phyloP scores from a whole-genome alignment of 495 filamentous ascomycete species.

The Talaromyces adpressus region DNA sequence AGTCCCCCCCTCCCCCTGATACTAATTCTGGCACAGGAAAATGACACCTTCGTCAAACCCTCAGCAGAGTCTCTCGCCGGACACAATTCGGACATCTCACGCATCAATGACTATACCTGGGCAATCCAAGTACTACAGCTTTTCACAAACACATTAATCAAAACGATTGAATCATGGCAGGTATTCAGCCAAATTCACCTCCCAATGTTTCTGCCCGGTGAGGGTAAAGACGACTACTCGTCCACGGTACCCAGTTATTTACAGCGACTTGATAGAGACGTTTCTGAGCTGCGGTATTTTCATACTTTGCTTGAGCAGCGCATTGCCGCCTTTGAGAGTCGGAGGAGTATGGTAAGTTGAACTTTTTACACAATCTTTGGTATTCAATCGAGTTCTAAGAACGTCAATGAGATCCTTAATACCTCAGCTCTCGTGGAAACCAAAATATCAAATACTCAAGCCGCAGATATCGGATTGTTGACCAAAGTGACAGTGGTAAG shows the following conservation, averaged over 20 bases:
- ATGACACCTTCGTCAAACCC: conserved; percentile 3
- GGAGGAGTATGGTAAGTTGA: conserved; percentile 2
- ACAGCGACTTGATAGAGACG: not conserved
- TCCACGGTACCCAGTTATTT: conserved; percentile 1
- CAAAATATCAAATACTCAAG: conserved; percentile 7
- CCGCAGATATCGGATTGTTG: conserved; percentile 4
- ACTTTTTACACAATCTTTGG: not conserved
- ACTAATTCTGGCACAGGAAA: not conserved
- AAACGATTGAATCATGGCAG: conserved; percentile 6
- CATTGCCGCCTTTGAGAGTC: conserved; percentile 3
- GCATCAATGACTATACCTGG: conserved; percentile 7
- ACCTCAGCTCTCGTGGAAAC: conserved; percentile 7
- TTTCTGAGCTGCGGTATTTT: conserved; percentile 7
- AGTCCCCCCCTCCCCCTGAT: too few relatives aligned
- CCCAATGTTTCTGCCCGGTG: not conserved
- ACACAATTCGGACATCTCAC: not conserved
- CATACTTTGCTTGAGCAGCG: conserved; percentile 5
- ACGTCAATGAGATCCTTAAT: not conserved
- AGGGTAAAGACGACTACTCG: not conserved
- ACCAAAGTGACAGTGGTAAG: conserved; percentile 8
- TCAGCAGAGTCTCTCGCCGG: not conserved
- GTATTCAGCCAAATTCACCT: conserved; percentile 3
- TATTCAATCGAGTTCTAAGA: not conserved
- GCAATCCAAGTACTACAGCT: conserved; percentile 4
- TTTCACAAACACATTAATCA: not conserved